Percentiles rank a stretch among this genome's conserved stretches.
Conservation (phyloP, 2,329 filamentous ascomycete species). For the Venturia nashicola region DNA sequence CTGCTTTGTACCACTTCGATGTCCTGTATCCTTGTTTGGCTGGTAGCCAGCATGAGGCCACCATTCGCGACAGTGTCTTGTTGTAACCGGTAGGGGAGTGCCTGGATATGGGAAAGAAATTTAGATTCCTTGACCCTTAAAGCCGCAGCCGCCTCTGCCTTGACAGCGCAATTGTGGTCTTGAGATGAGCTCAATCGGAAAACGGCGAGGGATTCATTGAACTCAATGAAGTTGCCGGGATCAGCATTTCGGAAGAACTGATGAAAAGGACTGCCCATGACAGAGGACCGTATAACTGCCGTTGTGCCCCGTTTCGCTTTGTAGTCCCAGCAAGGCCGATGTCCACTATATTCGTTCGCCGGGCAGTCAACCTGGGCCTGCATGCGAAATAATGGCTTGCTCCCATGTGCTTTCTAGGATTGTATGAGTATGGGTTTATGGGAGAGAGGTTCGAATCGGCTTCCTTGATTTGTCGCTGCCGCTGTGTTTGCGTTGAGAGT, state of each 20-base stretch:
- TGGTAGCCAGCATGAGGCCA: neutral
- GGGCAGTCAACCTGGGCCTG: too few relatives aligned
- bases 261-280: neutral
- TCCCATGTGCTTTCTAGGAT: too few relatives aligned
- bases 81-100: neutral
- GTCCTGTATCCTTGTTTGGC: neutral
- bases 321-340: neutral
- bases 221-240: neutral
- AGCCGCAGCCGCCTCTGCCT: neutral
- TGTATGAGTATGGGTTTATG: too few relatives aligned
- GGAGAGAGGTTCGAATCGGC: too few relatives aligned
- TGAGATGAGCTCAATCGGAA: neutral
- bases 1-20: neutral
- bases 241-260: neutral
- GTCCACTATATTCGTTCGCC: neutral
- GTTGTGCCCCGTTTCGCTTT: neutral
- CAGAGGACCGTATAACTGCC: neutral
- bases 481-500: too few relatives aligned
- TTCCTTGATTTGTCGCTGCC: too few relatives aligned
- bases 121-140: neutral
- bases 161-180: neutral
- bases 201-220: neutral
- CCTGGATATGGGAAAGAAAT: neutral
- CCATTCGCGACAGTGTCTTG: neutral
- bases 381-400: too few relatives aligned